Percentiles rank a stretch among this genome's conserved stretches.
Evolutionary conservation across 2,329 filamentous ascomycete genomes (phyloP).

Genomic region (Tricladium varicosporioides): DNA sequence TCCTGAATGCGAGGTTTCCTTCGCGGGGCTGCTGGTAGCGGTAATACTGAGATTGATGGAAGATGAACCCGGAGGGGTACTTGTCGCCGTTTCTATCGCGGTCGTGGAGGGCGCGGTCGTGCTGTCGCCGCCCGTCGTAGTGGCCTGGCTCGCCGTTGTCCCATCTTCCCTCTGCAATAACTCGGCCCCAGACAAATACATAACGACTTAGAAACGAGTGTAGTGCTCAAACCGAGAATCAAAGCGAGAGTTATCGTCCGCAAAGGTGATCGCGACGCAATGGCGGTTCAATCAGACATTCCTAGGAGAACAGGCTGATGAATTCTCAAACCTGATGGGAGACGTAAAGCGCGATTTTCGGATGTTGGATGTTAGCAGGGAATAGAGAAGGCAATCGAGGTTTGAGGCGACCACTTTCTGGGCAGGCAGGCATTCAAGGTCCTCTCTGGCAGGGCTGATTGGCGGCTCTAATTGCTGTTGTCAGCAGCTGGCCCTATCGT

Average conservation of each 20-base stretch:
- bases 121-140: not conserved
- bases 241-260: constrained; percentile 3
- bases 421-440: not conserved
- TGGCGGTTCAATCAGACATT: not conserved
- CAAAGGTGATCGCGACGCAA: not conserved
- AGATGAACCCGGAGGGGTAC: not conserved
- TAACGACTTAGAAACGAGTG: constrained; percentile 10
- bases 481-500: not conserved
- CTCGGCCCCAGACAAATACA: constrained; percentile 11
- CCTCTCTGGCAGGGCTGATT: not conserved
- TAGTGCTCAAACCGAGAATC: constrained; percentile 5
- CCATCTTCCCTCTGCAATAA: not conserved
- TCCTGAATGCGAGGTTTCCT: too few species aligned
- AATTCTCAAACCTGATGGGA: not conserved
- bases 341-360: not conserved
- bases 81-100: not conserved
- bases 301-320: constrained; percentile 1
- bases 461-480: not conserved
- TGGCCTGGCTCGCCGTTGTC: not conserved
- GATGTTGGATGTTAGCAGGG: not conserved
- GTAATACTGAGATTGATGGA: too few species aligned
- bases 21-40: too few species aligned
- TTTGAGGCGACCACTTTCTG: not conserved
- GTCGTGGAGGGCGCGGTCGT: not conserved
- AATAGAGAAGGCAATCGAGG: not conserved